Percentiles rank a stretch among this genome's conserved stretches.
These are phyloP conservation scores for Miamiensis avidus DNA, from an alignment of 169 alveolate genomes.

Conservation along the genomic window DNA sequence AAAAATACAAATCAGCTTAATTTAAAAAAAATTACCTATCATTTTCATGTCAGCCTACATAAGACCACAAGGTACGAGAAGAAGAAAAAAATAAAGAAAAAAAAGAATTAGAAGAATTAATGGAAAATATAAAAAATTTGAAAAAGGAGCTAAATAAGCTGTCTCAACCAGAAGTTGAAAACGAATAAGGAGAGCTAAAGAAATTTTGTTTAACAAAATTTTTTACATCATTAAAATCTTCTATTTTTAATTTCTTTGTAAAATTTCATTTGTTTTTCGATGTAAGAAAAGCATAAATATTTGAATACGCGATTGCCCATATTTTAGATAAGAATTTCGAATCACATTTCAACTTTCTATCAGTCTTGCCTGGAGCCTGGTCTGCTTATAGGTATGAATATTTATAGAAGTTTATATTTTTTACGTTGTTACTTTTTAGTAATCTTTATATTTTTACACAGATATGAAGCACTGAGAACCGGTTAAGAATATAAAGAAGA, in stretches of 20 bases:
- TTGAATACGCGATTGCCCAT: constrained; percentile 46
- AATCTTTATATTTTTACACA: no score
- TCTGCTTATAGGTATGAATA: constrained; percentile 42
- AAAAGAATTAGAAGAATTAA: neutral
- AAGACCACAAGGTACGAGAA: neutral
- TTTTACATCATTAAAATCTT: no score
- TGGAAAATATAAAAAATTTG: no score
- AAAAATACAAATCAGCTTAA: neutral
- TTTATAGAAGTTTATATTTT: no score
- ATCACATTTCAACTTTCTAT: constrained; percentile 26
- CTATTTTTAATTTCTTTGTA: no score
- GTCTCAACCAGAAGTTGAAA: neutral
- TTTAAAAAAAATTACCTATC: neutral
- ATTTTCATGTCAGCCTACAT: neutral
- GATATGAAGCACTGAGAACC: constrained; percentile 1
- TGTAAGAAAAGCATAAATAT: constrained; percentile 8
- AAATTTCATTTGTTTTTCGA: neutral
- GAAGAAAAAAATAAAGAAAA: neutral
- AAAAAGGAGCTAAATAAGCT: neutral
- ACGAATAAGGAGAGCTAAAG: no score
- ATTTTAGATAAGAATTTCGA: constrained; percentile 40
- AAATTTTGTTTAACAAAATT: no score
- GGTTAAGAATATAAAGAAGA: constrained; percentile 2
- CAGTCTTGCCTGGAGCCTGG: constrained; percentile 47
- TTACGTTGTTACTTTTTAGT: no score